Base-by-base conservation (phyloP, 768 basidiomycete species). In the Psilocybe cyanescens region DNA sequence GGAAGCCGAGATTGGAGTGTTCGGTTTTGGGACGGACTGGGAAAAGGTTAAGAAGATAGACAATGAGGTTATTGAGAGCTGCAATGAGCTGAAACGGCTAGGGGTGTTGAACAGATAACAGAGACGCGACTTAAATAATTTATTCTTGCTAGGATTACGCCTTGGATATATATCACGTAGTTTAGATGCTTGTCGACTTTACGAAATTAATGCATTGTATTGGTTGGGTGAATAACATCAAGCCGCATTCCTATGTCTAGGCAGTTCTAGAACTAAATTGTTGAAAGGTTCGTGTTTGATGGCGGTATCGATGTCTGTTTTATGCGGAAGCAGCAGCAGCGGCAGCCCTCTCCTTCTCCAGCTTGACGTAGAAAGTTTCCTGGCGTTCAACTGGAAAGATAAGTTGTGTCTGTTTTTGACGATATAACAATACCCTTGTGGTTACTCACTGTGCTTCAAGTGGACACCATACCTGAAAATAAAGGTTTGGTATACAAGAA, bases 21-120 rank as follows among this genome's bases (percentile, higher is more conserved):
- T 98, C 72, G 97, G 96, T 4, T 79, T 97, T 57, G 93, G 95
- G 31, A 92, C 94, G 9, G 92, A 99, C 71, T 94, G 92, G 91
- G 90, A 94, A 33, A 92, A 93, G 75, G 90, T 99, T 60, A 80
- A 82, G 72, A 74, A 76, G 65, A 90, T 97, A 55, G 84, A 91
- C 53, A 76, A 75, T 31, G 90, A 95, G 78, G 82, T 79, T 39
- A 80, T 94, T 50, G 81, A 83, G 61, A 88, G 85, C 67, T 98
- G 96, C 71, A 91, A 94, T 62, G 87, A 88, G 75, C 77, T 96
- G 70, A 87, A 79, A 74, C 74, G 78, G 70, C 71, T 90, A 68
- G 87, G 89, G 5, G 68, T 89, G 44, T 65, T 88, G 57, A 49
- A 64, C 28, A 62, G 67, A 59, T 72, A 63, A 60, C 54, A 52